Evolutionary conservation across 768 basidiomycete species (phyloP).

Genomic region (Agrocybe chaxingu): DNA sequence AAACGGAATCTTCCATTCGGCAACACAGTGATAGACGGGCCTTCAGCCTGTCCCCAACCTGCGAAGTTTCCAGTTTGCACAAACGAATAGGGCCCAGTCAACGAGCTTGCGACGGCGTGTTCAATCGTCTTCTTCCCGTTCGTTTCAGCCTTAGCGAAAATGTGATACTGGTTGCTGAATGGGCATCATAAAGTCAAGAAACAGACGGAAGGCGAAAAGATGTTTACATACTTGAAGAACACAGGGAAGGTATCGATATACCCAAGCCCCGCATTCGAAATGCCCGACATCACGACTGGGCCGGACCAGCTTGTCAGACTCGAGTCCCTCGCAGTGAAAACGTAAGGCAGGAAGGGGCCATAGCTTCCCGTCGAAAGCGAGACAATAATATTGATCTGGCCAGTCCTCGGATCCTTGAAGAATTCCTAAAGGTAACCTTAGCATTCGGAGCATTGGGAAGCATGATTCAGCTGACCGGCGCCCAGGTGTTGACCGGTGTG

Average conservation of each 20-base stretch:
- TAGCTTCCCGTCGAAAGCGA: slow-evolving; percentile 34
- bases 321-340: slow-evolving; percentile 27
- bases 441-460: background rate
- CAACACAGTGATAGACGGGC: slow-evolving; percentile 26
- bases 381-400: slow-evolving; percentile 29
- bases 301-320: slow-evolving; percentile 27
- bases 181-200: background rate
- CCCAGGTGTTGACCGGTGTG: slow-evolving; percentile 31
- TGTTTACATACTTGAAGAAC: slow-evolving; percentile 25
- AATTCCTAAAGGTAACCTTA: slow-evolving; percentile 23
- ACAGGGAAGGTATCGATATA: slow-evolving; percentile 35
- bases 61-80: slow-evolving; percentile 32
- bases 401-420: slow-evolving; percentile 32
- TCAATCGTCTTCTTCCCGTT: slow-evolving; percentile 29
- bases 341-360: slow-evolving; percentile 32
- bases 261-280: slow-evolving; percentile 30
- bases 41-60: slow-evolving; percentile 32
- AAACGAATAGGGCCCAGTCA: slow-evolving; percentile 31
- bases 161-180: slow-evolving; percentile 28
- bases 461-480: slow-evolving; percentile 18
- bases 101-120: slow-evolving; percentile 27
- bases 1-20: slow-evolving; percentile 29
- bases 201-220: background rate
- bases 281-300: slow-evolving; percentile 30
- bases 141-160: slow-evolving; percentile 31